Evolutionary conservation across 2,329 filamentous ascomycete genomes (phyloP).

Genomic region (Sporothrix sp.): DNA sequence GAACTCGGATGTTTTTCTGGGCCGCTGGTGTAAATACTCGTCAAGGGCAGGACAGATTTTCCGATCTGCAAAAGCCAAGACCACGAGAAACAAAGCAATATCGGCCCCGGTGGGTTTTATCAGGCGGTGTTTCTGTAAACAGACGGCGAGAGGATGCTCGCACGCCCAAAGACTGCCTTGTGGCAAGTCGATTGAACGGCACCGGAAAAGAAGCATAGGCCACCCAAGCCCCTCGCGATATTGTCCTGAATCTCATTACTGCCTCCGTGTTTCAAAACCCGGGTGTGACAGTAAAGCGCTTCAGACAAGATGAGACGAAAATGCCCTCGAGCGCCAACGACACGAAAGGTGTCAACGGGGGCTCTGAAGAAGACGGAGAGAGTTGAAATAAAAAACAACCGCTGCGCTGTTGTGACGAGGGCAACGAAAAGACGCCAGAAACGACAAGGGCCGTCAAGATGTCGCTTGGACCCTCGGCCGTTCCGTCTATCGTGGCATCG

Average conservation of each 20-base stretch:
- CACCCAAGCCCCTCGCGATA: neutral
- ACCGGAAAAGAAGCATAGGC: neutral
- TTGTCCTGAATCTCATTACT: neutral
- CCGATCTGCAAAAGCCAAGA: constrained; percentile 10
- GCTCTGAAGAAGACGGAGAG: neutral
- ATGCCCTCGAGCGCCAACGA: too few species aligned
- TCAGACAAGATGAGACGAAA: constrained; percentile 7
- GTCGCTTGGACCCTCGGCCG: too few species aligned
- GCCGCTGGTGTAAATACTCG: neutral
- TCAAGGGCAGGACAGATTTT: neutral
- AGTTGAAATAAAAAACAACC: neutral
- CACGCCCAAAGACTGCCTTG: too few species aligned
- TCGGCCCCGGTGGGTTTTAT: neutral
- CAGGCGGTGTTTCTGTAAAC: too few species aligned
- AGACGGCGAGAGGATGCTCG: too few species aligned
- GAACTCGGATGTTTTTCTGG: too few species aligned
- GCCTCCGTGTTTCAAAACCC: constrained; percentile 8
- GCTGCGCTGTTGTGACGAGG: neutral
- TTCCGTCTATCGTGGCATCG: constrained; percentile 1
- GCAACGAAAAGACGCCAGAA: neutral
- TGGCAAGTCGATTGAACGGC: too few species aligned
- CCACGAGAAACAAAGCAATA: constrained; percentile 3
- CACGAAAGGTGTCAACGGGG: too few species aligned
- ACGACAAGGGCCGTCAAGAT: too few species aligned
- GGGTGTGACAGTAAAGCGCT: neutral